Evolutionary conservation across 257 asterid genomes (phyloP).

Genomic region (Ilex asprella): DNA sequence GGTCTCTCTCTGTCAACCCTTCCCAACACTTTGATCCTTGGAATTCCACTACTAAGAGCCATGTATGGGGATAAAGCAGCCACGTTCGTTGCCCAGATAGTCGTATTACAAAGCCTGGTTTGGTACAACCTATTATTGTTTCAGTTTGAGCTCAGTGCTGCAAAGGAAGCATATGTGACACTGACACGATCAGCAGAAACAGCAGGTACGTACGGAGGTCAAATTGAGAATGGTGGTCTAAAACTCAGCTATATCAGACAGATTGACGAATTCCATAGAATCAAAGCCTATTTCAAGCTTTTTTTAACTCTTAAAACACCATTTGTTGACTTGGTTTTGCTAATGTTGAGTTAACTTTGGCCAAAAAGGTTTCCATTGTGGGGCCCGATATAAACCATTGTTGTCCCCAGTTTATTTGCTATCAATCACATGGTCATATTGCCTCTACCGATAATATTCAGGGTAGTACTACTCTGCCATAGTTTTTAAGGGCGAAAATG

Average conservation of each 20-base stretch:
- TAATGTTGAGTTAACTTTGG: slow-evolving; percentile 6
- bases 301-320: background rate
- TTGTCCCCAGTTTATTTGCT: background rate
- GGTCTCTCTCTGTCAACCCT: slow-evolving; percentile 76
- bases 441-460: background rate
- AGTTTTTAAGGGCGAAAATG: too few relatives aligned
- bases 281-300: slow-evolving; percentile 14
- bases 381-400: slow-evolving; percentile 1
- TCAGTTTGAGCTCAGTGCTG: slow-evolving; percentile 66
- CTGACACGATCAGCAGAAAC: slow-evolving; percentile 30
- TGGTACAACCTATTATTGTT: slow-evolving; percentile 81
- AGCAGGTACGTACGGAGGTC: slow-evolving; percentile 36
- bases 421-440: background rate
- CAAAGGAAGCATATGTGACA: slow-evolving; percentile 31
- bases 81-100: slow-evolving; percentile 50
- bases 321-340: background rate
- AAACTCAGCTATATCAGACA: too few relatives aligned
- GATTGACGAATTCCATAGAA: background rate
- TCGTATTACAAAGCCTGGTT: slow-evolving; percentile 73
- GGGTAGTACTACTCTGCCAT: background rate
- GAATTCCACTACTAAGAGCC: slow-evolving; percentile 73
- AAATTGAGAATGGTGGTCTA: slow-evolving; percentile 4
- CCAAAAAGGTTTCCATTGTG: slow-evolving; percentile 4
- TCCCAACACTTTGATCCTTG: slow-evolving; percentile 74
- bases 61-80: slow-evolving; percentile 75